Conservation (phyloP, 2,329 filamentous ascomycete species). For the Fusarium armeniacum region DNA sequence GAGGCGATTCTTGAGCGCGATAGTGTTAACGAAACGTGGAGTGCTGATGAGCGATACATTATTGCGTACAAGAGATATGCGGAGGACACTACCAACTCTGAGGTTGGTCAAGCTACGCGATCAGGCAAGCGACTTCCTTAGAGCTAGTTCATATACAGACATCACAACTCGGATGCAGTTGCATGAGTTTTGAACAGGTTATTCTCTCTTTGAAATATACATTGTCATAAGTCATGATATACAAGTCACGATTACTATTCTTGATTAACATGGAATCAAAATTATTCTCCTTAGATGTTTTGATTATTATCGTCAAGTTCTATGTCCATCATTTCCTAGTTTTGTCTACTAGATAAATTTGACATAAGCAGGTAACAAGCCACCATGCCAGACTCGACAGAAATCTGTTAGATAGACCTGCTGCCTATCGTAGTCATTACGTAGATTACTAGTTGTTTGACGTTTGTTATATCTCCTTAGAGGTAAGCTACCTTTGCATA, state of each 20-base stretch:
- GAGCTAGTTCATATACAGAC: neutral
- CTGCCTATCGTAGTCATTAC: no score
- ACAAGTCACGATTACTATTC: neutral
- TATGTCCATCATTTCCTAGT: neutral
- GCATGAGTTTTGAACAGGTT: neutral
- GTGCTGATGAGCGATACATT: slow-evolving; percentile 75
- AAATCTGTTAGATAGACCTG: no score
- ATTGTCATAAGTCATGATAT: neutral
- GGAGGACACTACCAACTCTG: slow-evolving; percentile 73
- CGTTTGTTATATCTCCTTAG: no score
- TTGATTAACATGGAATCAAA: neutral
- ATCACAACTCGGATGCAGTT: neutral
- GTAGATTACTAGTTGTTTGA: no score
- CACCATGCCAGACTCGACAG: neutral
- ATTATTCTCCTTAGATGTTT: neutral
- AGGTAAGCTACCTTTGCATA: no score
- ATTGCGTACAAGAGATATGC: slow-evolving; percentile 77
- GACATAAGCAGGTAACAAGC: neutral
- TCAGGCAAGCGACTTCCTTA: slow-evolving; percentile 72
- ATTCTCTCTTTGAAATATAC: neutral
- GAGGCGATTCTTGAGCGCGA: slow-evolving; percentile 69
- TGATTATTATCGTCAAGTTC: neutral
- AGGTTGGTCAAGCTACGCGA: slow-evolving; percentile 73
- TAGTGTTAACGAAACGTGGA: slow-evolving; percentile 77
- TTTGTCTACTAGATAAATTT: neutral